A percentile compares a stretch with the other conserved stretches of the same genome.
phyloP scores from a whole-genome alignment of 345 rosid species.

The Kandelia obovata region DNA sequence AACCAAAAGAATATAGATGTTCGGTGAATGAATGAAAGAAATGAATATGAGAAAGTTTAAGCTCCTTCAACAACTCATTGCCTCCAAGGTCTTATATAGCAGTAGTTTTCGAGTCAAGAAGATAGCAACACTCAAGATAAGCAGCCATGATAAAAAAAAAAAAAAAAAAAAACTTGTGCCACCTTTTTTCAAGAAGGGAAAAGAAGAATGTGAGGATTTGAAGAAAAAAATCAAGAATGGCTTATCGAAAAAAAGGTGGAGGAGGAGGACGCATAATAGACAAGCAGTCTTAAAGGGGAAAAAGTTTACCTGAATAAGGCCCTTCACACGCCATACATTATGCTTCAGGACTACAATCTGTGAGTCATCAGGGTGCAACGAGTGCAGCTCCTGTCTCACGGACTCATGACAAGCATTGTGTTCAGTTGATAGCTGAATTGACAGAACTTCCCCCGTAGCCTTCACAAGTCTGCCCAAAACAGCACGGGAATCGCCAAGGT shows the following conservation, averaged over 20 bases:
- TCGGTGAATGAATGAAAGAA: conserved; percentile 5
- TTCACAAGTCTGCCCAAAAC: conserved; percentile 69
- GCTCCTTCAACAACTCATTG: neutral
- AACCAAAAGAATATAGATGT: neutral
- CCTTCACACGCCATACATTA: conserved; percentile 90
- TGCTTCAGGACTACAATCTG: conserved; percentile 73
- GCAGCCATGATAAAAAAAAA: neutral
- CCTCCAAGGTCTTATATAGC: too few species aligned
- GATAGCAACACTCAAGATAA: neutral
- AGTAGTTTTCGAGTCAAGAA: neutral
- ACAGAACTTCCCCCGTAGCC: conserved; percentile 66
- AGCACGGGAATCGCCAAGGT: conserved; percentile 79
- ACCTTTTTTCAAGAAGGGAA: neutral
- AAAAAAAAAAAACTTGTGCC: neutral
- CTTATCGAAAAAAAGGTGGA: too few species aligned
- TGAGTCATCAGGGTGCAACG: conserved; percentile 72
- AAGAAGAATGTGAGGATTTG: neutral
- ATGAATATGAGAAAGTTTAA: neutral
- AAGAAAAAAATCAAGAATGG: neutral
- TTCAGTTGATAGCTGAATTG: conserved; percentile 75
- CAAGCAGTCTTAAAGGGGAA: neutral
- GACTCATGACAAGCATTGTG: conserved; percentile 73
- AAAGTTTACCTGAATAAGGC: conserved; percentile 67
- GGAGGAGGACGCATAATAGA: neutral
- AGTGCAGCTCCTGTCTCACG: conserved; percentile 61